Base-by-base conservation (phyloP, 2,329 filamentous ascomycete species). In the Trichoderma hamatum region DNA sequence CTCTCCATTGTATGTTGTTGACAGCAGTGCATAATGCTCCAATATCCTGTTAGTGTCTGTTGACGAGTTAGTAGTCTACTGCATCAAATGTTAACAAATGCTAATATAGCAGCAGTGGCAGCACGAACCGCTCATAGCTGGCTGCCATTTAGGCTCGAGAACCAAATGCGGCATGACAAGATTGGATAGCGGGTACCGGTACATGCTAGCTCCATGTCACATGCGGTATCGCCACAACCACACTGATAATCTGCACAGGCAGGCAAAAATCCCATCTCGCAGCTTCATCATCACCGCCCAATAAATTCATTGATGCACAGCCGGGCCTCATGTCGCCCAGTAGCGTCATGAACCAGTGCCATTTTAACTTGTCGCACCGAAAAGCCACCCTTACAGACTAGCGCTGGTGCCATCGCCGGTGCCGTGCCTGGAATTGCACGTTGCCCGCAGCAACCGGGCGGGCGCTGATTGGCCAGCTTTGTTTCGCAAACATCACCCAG, bases 391-490 rank as follows among this genome's bases (percentile, higher is more conserved):
- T 49, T 55, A 54, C 36, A 64, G 30, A 61, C 39, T 54, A 46
- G 51, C 52, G 24, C 52, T 36, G 39, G 49, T 49, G 59, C 67
- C 59, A 9, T 26, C 30, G n/a, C 67, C 54, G 28, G 49, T 30
- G 67, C 46, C 46, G 52, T 49, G 49, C 55, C 61, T 55, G 67
- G 56, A 49, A 61, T 59, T 32, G 24, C 21, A 28, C 69, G 78
- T 80, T 79, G 78, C 75, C 73, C 69, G 43, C 72, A 71, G 75
- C 76, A 79, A 78, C 76, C 73, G 64, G 68, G 58, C 71, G 30
- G 64, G 65, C 67, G 55, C 71, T 78, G 72, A 79, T 80, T 80
- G 76, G 77, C 70, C 70, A 24, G 24, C 49, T n/a, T n/a, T 36
- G 34, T 26, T 67, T 16, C 6, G 26, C 68, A 70, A 70, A 70